Percentiles rank a stretch among this genome's conserved stretches.
Conservation (phyloP, 768 basidiomycete species). For the Paxillus ammoniavirescens region DNA sequence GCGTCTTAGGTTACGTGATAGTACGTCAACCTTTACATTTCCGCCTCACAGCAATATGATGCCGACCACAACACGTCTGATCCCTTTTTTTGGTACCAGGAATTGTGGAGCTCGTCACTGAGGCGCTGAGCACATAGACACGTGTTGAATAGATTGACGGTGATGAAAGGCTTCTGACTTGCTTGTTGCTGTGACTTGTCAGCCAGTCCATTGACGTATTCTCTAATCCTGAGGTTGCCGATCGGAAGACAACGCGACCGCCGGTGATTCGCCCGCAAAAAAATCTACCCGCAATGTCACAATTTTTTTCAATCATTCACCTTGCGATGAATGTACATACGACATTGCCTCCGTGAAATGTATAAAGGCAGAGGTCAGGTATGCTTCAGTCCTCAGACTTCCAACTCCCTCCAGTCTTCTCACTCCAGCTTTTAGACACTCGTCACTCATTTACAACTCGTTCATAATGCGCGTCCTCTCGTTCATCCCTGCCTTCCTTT, state of each 20-base stretch:
- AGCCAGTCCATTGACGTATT: not conserved
- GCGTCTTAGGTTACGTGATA: not conserved
- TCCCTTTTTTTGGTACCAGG: not conserved
- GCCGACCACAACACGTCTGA: no score
- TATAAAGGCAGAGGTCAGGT: slow-evolving; percentile 15
- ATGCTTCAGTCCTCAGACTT: slow-evolving; percentile 1
- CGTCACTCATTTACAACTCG: slow-evolving; percentile 9
- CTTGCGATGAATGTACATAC: not conserved
- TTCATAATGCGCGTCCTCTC: slow-evolving; percentile 15
- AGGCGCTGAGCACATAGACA: not conserved
- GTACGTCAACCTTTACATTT: not conserved
- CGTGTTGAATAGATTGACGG: not conserved
- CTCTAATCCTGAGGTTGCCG: not conserved
- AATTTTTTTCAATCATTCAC: not conserved
- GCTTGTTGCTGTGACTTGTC: not conserved
- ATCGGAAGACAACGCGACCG: not conserved
- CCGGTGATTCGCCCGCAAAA: not conserved
- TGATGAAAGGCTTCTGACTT: not conserved
- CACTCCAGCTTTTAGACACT: slow-evolving; percentile 11
- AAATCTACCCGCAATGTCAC: no score
- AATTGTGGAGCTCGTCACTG: not conserved
- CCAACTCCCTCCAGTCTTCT: not conserved
- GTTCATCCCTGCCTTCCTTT: slow-evolving; percentile 12
- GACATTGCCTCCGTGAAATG: not conserved
- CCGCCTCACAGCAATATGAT: no score